Base-by-base conservation (phyloP, 1,284 basidiomycete species). In the Hemileia vastatrix region DNA sequence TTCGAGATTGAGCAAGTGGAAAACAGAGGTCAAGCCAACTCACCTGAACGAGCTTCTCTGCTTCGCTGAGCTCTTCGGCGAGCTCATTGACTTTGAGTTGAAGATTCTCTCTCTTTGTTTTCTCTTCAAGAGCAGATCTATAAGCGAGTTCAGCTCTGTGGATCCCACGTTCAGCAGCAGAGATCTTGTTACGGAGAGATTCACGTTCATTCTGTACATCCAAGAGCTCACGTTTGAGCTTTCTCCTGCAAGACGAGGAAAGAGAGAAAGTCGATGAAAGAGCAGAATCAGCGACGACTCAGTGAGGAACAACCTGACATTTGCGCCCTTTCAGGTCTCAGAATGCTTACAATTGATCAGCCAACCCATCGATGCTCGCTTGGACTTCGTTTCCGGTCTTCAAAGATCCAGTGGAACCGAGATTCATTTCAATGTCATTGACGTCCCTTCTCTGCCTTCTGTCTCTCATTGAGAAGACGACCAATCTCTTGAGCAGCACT, bases 361-460 rank as follows among this genome's bases (percentile, higher is more conserved):
- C 79, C 36, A 90, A 70, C 2, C 77, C 76, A 56, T 86, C 83
- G 4, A 92, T 78, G 69, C 91, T 86, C 23, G 72, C 77, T 72
- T 93, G 87, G 1, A 94, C 85, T 55, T 92, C 90, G 53, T 90
- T 87, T 0, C 83, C 82, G 0, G 90, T 90, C 76, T 85, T 88
- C 4, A 83, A 81, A 15, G 85, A 86, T 2, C 90, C 91, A 3
- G 81, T 78, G 19, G 81, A 78, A n/a, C n/a, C n/a, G 8, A 95
- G 79, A 44, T 86, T 83, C 33, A 78, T 78, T 75, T 93, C 88
- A 44, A 90, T 78, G 50, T 79, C 77, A 15, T 76, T 66, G 43
- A 87, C 82, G 49, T 90, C 87, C 44, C 80, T 77, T n/a, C 62
- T 81, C 79, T 23, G 90, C 79, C 19, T 82, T 82, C 40, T 83